These are phyloP conservation scores for Xylaria cubensis DNA, from an alignment of 495 filamentous ascomycete genomes.

Conservation along the genomic window DNA sequence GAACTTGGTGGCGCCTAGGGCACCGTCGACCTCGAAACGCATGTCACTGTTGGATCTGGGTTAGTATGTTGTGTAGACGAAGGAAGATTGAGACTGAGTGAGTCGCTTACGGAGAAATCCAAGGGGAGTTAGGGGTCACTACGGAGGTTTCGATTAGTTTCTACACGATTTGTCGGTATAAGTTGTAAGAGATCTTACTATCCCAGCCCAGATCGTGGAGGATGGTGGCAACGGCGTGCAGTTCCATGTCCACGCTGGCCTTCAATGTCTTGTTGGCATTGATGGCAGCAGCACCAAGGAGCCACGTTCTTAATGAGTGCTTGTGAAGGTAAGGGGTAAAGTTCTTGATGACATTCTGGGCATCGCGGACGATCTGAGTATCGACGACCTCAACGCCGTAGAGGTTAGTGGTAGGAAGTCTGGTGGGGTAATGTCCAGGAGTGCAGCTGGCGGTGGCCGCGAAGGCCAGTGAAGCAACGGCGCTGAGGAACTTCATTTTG, in stretches of 20 bases:
- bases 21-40: constrained; percentile 65
- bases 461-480: constrained; percentile 7
- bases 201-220: constrained; percentile 44
- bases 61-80: background rate
- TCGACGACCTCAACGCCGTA: constrained; percentile 37
- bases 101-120: constrained; percentile 16
- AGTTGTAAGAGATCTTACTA: constrained; percentile 30
- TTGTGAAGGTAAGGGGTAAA: constrained; percentile 46
- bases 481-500: constrained; percentile 22
- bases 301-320: constrained; percentile 55
- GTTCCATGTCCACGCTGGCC: constrained; percentile 40
- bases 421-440: background rate
- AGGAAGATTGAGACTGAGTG: no score
- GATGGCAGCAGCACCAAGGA: constrained; percentile 50
- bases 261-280: constrained; percentile 40
- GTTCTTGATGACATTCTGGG: constrained; percentile 48
- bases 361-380: constrained; percentile 34
- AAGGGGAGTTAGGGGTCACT: constrained; percentile 23
- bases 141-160: constrained; percentile 2
- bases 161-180: constrained; percentile 28
- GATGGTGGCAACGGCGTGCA: constrained; percentile 41
- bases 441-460: constrained; percentile 4
- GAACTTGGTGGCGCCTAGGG: constrained; percentile 80
- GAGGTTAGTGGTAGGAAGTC: constrained; percentile 27
- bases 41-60: constrained; percentile 36